Evolutionary conservation across 352 stramenopile genomes (phyloP), one percentile per base, ranked within the genome.

Genomic region (Globisporangium abappressorium): DNA sequence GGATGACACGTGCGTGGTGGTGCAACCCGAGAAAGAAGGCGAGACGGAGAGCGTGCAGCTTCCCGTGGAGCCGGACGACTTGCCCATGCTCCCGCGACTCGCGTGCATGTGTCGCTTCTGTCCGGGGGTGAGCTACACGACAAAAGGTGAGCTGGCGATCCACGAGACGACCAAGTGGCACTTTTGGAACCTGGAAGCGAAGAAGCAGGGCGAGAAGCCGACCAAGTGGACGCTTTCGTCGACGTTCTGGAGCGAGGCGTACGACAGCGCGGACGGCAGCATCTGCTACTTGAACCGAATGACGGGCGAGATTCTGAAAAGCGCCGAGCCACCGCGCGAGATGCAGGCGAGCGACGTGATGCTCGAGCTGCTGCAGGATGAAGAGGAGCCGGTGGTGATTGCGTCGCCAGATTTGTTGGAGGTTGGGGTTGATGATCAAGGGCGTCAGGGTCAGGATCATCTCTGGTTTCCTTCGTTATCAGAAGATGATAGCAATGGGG

Each of bases 81-180:
- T 80, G 30, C 77, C 77, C 12, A 70, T 84, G 43, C 72, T 72
- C 8, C 81, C 86, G n/a, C 75, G 84, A 1, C 76, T 89, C 22
- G 43, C 57, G 0, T 86, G 69, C 70, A 80, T 82, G 55, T 94
- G 86, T 59, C 83, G 83, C 1, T 41, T 83, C 15, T 94, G 83
- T 60, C 82, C 84, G 1, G 84, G 84, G 36, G 71, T 90, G 53
- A 93, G 77, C 57, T 94, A 85, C 70, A 75, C 71, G n/a, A 87
- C 82, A n/a, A 65, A 69, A 2, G 54, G 65, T 18, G 86, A 94
- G 57, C 71, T 94, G 5, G 62, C 66, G 33, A 80, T 77, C 9
- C 86, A 94, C 64, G 82, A 92, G 63, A 71, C 74, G 41, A 92
- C 84, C n/a, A 89, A 91, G 65, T 94, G 86, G 86, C 86, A 94